These are phyloP conservation scores for Zasmidium cellare DNA, from an alignment of 2,329 filamentous ascomycete species.

Conservation along the genomic window DNA sequence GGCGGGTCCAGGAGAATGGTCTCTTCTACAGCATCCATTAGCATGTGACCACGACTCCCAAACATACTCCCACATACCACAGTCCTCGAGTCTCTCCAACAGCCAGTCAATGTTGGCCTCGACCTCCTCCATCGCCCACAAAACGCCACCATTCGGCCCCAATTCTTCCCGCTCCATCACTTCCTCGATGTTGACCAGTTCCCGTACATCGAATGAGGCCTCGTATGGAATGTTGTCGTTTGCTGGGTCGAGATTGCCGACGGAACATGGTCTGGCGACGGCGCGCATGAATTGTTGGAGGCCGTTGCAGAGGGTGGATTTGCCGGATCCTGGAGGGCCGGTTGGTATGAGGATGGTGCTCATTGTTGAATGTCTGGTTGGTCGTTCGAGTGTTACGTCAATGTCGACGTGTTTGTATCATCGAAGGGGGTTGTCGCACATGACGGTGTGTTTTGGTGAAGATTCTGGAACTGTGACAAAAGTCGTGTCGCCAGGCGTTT, in stretches of 20 bases:
- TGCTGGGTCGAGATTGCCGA: slow-evolving; percentile 95
- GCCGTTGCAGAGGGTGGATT: slow-evolving; percentile 97
- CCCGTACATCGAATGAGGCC: slow-evolving; percentile 85
- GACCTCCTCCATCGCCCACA: slow-evolving; percentile 93
- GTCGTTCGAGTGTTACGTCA: too few relatives aligned
- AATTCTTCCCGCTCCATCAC: slow-evolving; percentile 90
- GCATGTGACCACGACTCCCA: not conserved
- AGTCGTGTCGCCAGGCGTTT: too few relatives aligned
- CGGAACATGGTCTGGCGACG: slow-evolving; percentile 89
- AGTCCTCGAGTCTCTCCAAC: slow-evolving; percentile 72
- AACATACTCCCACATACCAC: slow-evolving; percentile 18
- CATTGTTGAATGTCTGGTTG: too few relatives aligned
- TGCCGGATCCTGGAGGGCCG: slow-evolving; percentile 91
- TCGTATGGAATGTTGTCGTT: slow-evolving; percentile 91
- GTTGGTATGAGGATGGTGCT: slow-evolving; percentile 33
- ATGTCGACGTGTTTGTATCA: too few relatives aligned
- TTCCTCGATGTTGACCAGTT: slow-evolving; percentile 85
- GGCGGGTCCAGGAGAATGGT: slow-evolving; percentile 96
- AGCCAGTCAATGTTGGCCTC: slow-evolving; percentile 95
- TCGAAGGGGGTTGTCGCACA: too few relatives aligned
- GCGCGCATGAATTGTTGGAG: slow-evolving; percentile 98
- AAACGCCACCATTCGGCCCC: slow-evolving; percentile 86
- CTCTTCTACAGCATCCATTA: slow-evolving; percentile 58
- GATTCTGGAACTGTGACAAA: too few relatives aligned
- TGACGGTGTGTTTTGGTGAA: too few relatives aligned